Percentiles rank a stretch among this genome's conserved stretches.
These are phyloP conservation scores for Podospora sp. DNA, from an alignment of 495 filamentous ascomycete species.

Conservation along the genomic window DNA sequence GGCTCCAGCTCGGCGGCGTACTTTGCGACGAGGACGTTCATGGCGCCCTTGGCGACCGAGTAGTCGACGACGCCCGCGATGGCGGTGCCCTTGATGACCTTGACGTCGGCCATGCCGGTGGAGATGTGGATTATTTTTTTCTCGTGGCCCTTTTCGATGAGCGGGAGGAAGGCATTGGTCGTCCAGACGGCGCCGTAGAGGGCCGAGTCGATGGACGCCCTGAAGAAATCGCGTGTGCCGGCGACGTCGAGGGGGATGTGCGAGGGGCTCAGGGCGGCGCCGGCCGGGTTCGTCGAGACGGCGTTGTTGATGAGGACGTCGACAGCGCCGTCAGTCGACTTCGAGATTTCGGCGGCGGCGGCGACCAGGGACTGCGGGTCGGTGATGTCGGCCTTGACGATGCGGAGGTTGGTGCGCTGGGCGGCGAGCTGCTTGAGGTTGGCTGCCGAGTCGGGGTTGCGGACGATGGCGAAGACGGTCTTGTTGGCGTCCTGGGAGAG, in stretches of 20 bases:
- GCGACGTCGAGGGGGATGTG: too few relatives aligned
- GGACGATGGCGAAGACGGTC: too few relatives aligned
- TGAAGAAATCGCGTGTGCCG: too few relatives aligned
- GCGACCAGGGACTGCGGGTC: conserved; percentile 43
- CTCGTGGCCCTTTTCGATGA: conserved; percentile 48
- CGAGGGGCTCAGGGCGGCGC: too few relatives aligned
- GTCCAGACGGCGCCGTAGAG: conserved; percentile 51
- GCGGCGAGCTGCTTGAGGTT: too few relatives aligned
- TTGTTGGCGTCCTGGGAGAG: too few relatives aligned
- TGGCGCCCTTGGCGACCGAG: conserved; percentile 37
- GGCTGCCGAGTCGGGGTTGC: too few relatives aligned
- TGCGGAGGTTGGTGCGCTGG: conserved; percentile 37
- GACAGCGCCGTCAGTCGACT: conserved; percentile 33
- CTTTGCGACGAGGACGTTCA: conserved; percentile 47
- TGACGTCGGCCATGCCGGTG: too few relatives aligned
- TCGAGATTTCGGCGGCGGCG: conserved; percentile 38
- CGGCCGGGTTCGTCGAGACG: too few relatives aligned
- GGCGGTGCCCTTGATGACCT: too few relatives aligned
- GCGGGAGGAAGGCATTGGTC: conserved; percentile 56
- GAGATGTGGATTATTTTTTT: too few relatives aligned
- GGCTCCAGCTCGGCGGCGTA: conserved; percentile 52
- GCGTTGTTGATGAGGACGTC: too few relatives aligned
- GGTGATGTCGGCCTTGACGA: conserved; percentile 50
- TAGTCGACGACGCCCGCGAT: conserved; percentile 3
- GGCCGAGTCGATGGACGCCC: conserved; percentile 45